phyloP scores from a whole-genome alignment of 1,284 basidiomycete species.

The Peniophora sp. region DNA sequence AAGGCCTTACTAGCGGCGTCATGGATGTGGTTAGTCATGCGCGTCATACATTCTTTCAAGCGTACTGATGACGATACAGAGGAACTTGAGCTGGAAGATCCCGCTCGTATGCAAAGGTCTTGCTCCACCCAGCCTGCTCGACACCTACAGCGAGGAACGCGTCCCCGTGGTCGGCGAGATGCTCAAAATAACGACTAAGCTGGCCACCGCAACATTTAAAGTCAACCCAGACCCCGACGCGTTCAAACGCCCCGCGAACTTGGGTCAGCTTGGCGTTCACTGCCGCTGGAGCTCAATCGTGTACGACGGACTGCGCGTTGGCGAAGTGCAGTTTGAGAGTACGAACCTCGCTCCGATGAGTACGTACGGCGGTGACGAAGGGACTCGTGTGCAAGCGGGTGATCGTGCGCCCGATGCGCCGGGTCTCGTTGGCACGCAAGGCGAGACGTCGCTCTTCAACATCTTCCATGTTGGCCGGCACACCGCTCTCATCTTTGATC shows the following conservation, averaged over 20 bases:
- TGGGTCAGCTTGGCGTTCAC: conserved; percentile 7
- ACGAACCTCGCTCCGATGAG: too few species aligned
- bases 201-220: background rate
- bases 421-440: background rate
- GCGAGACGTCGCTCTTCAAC: conserved; percentile 1
- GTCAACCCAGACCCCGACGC: background rate
- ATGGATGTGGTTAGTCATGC: conserved; percentile 8
- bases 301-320: conserved; percentile 2
- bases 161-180: conserved; percentile 31
- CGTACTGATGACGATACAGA: conserved; percentile 3
- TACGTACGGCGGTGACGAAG: background rate
- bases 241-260: background rate
- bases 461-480: background rate
- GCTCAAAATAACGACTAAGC: conserved; percentile 12
- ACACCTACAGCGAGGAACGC: conserved; percentile 27
- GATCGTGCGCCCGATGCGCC: conserved; percentile 3
- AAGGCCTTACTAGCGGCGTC: conserved; percentile 12
- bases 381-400: background rate
- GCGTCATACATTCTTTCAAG: background rate
- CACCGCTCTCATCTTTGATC: conserved; percentile 3
- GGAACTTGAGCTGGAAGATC: conserved; percentile 20
- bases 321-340: too few species aligned
- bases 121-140: conserved; percentile 22
- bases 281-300: conserved; percentile 7
- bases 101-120: conserved; percentile 22